Evolutionary conservation across 2,329 filamentous ascomycete genomes (phyloP).

Genomic region (Amesomyces nigricolor): DNA sequence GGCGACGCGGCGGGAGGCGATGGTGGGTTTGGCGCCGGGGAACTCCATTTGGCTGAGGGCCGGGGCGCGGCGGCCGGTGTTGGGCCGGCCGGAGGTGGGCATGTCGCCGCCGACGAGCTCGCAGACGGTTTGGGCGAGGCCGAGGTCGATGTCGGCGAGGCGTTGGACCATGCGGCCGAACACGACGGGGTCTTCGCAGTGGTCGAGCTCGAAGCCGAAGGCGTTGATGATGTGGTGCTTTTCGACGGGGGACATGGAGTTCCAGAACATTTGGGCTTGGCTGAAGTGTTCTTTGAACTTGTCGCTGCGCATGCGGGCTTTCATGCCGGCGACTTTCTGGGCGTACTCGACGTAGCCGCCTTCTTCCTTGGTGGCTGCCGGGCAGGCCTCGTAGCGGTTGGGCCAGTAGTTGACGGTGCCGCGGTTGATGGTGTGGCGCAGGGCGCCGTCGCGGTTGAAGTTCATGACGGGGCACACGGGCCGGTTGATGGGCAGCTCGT

Average conservation of each 20-base stretch:
- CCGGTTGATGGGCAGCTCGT: constrained; percentile 71
- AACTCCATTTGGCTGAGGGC: constrained; percentile 66
- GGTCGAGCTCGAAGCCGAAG: constrained; percentile 67
- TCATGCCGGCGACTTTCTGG: constrained; percentile 61
- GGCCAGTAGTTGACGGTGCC: constrained; percentile 76
- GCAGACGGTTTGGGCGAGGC: constrained; percentile 63
- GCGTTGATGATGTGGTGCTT: constrained; percentile 56
- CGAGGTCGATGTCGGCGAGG: constrained; percentile 65
- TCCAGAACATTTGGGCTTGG: constrained; percentile 79
- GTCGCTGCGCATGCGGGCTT: constrained; percentile 59
- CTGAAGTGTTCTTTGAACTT: constrained; percentile 76
- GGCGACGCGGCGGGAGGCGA: constrained; percentile 65
- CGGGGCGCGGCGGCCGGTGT: constrained; percentile 63
- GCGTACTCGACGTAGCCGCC: constrained; percentile 66
- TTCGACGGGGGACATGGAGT: constrained; percentile 64
- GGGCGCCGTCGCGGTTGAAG: constrained; percentile 67
- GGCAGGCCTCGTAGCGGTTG: constrained; percentile 59
- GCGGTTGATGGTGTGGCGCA: constrained; percentile 67
- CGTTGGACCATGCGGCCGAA: constrained; percentile 65
- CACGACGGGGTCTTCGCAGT: constrained; percentile 73
- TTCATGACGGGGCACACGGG: constrained; percentile 71
- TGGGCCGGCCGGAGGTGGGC: constrained; percentile 49
- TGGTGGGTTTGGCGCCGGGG: constrained; percentile 56
- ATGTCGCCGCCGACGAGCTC: constrained; percentile 61
- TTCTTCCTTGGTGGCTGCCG: constrained; percentile 56